Evolutionary conservation across 2,329 filamentous ascomycete genomes (phyloP).

Genomic region (Sordariomycetes sp.): DNA sequence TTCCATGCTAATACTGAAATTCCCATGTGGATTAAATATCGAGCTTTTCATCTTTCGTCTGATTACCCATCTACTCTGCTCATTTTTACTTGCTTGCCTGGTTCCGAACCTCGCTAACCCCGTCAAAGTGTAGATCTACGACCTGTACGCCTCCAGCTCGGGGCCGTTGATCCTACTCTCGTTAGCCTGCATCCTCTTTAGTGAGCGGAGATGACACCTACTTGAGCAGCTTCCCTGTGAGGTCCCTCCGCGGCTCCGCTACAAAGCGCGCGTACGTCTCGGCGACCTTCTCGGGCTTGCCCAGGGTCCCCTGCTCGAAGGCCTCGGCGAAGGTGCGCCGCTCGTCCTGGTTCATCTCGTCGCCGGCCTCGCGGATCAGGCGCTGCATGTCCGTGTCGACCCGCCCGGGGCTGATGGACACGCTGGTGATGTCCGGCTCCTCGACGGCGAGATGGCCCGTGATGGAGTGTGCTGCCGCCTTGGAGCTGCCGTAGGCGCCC

Average conservation of each 20-base stretch:
- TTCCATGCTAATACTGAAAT: conserved; percentile 73
- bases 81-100: neutral
- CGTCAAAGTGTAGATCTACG: neutral
- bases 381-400: conserved; percentile 87
- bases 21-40: conserved; percentile 53
- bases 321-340: conserved; percentile 60
- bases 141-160: conserved; percentile 39
- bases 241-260: conserved; percentile 47
- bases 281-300: conserved; percentile 77
- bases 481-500: conserved; percentile 74
- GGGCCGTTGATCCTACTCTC: conserved; percentile 7
- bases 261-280: conserved; percentile 76
- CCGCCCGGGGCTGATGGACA: conserved; percentile 68
- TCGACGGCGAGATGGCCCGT: conserved; percentile 63
- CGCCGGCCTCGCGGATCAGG: conserved; percentile 51
- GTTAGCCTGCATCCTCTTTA: neutral
- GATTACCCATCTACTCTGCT: conserved; percentile 27
- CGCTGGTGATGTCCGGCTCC: conserved; percentile 62
- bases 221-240: conserved; percentile 70
- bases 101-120: neutral
- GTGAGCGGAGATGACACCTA: conserved; percentile 26
- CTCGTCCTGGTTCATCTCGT: conserved; percentile 39
- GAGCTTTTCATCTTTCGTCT: conserved; percentile 83
- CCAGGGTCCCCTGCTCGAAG: conserved; percentile 59
- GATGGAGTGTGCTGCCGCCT: conserved; percentile 76